Percentiles rank a stretch among this genome's conserved stretches.
These are phyloP conservation scores for Cicer pinnatifidum DNA, from an alignment of 306 rosid genomes.

Conservation along the genomic window DNA sequence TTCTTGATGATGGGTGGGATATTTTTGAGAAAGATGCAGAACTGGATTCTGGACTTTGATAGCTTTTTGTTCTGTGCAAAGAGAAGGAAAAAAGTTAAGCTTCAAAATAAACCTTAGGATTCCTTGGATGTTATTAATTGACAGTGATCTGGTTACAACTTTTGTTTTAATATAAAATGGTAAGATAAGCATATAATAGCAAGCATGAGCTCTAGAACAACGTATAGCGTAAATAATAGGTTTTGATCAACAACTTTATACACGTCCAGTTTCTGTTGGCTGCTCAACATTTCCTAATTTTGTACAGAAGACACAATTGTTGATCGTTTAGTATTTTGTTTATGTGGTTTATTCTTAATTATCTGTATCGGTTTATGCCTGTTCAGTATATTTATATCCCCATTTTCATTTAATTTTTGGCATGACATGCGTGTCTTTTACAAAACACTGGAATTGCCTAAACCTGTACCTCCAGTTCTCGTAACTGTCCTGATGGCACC, in stretches of 20 bases:
- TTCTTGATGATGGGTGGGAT: conserved; percentile 80
- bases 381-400: no score
- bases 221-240: background rate
- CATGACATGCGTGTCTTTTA: no score
- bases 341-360: background rate
- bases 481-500: no score
- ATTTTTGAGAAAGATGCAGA: conserved; percentile 55
- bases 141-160: conserved; percentile 26
- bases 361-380: no score
- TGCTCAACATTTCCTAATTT: conserved; percentile 21
- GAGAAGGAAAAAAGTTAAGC: background rate
- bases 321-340: background rate
- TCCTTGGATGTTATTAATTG: background rate
- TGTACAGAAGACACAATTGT: conserved; percentile 32
- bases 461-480: no score
- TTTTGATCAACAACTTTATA: background rate
- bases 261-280: conserved; percentile 1
- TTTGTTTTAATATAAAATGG: conserved; percentile 19
- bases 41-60: conserved; percentile 13
- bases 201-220: background rate
- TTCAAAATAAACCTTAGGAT: conserved; percentile 31
- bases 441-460: no score
- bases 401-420: no score
- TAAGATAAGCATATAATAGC: background rate
- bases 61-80: background rate